A percentile compares a stretch with the other conserved stretches of the same genome.
phyloP scores from a whole-genome alignment of 2,329 filamentous ascomycete species.

The Dactylonectria estremocensis region DNA sequence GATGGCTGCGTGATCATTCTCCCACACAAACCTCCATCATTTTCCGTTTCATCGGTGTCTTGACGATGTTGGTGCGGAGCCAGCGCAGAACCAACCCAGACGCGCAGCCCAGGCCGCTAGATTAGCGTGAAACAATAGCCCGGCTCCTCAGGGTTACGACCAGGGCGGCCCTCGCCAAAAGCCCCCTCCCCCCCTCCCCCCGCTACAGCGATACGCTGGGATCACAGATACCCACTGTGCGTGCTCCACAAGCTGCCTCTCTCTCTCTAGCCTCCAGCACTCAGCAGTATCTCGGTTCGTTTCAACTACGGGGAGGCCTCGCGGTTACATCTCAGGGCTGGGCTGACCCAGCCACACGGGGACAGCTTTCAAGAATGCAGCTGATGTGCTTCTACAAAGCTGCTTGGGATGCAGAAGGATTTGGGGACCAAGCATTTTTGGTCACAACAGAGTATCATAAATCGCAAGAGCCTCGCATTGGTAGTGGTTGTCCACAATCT shows the following conservation, averaged over 20 bases:
- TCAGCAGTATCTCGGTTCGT: not conserved
- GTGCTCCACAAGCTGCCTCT: not conserved
- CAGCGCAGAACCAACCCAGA: slow-evolving; percentile 22
- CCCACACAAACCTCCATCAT: slow-evolving; percentile 1
- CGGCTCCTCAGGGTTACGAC: not conserved
- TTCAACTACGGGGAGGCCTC: not conserved
- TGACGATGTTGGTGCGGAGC: slow-evolving; percentile 18
- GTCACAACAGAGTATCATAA: too few relatives aligned
- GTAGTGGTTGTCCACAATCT: too few relatives aligned
- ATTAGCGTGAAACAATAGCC: slow-evolving; percentile 43
- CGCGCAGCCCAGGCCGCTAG: slow-evolving; percentile 24
- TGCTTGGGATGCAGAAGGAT: not conserved
- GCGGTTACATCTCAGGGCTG: not conserved
- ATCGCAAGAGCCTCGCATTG: too few relatives aligned
- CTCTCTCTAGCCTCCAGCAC: not conserved
- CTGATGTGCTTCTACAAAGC: not conserved
- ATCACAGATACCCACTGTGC: not conserved
- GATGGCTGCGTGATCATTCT: not conserved
- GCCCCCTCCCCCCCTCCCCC: not conserved
- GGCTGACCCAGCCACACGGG: not conserved
- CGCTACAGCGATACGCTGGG: not conserved
- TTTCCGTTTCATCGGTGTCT: slow-evolving; percentile 30
- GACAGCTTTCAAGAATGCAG: not conserved
- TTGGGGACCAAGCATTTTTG: not conserved
- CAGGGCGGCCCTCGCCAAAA: not conserved